Evolutionary conservation across 2,329 filamentous ascomycete genomes (phyloP), one percentile per base, ranked within the genome.

Genomic region (Apiospora malaysiana): DNA sequence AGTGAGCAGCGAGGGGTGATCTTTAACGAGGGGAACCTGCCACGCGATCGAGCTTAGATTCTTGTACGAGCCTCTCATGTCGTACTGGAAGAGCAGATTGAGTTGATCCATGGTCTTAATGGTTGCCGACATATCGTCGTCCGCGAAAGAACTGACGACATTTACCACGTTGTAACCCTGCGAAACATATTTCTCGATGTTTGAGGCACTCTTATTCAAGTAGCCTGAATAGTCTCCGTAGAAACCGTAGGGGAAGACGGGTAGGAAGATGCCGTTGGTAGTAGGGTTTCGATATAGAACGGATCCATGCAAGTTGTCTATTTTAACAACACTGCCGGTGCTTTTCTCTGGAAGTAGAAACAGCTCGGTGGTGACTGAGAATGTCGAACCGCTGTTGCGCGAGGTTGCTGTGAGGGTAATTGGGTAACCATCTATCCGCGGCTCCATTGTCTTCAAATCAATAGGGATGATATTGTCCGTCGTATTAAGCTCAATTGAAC

Each of bases 131-230:
- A 67, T 67, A n/a, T 70, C 67, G 14, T 23, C 47, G 70, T 82
- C 79, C 27, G 77, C 77, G 69, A 82, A 82, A 23, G 78, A 82
- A 0, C 82, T 81, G 32, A 86, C 78, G 1, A 84, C 81, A 21
- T 83, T 80, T 75, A 87, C 84, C 42, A 81, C 82, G 67, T 85
- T 87, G 42, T 86, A 78, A 1, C 84, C 84, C 18, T 79, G 75
- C 42, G 76, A 77, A 25, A 75, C 75, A 71, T 84, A 85, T 10
- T 74, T 70, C 59, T 79, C 77, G 21, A 83, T 77, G 6, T 78
- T 77, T 1, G 76, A 75, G 5, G 76, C 70, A n/a, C 78, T 80
- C 67, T 81, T 78, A 73, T 83, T 82, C 42, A 80, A 77, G 71
- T 77, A 78, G 45, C 86, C 81, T 72, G 85, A 86, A 16, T 70